phyloP scores from a whole-genome alignment of 2,329 filamentous ascomycete species.

The Ilyonectria sp. region DNA sequence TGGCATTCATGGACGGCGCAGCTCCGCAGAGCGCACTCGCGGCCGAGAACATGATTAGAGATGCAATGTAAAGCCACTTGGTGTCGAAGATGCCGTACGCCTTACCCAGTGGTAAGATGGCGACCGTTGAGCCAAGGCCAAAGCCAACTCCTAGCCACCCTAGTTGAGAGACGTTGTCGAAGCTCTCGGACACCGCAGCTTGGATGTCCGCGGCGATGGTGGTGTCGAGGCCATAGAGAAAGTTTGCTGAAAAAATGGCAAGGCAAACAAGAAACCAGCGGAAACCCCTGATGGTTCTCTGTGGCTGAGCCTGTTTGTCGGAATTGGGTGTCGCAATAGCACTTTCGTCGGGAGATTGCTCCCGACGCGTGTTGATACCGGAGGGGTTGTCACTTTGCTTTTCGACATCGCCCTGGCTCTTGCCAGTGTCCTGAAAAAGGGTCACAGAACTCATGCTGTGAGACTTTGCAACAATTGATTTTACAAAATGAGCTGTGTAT shows the following conservation, averaged over 20 bases:
- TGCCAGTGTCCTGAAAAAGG: not conserved
- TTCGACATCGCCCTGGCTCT: constrained; percentile 13
- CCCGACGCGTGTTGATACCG: not conserved
- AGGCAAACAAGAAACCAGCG: constrained; percentile 41
- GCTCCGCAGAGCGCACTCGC: constrained; percentile 58
- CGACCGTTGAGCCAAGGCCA: constrained; percentile 34
- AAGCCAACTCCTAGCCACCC: constrained; percentile 41
- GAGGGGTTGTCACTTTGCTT: constrained; percentile 7
- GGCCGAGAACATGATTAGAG: constrained; percentile 47
- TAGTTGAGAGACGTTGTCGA: constrained; percentile 39
- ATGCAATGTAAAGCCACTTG: constrained; percentile 57
- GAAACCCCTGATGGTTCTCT: constrained; percentile 33
- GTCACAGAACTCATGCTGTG: constrained; percentile 14
- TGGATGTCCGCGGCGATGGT: constrained; percentile 40
- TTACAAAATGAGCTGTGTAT: not conserved
- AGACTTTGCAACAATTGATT: not conserved
- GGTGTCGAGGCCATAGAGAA: constrained; percentile 42
- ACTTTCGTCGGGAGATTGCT: constrained; percentile 10
- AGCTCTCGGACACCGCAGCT: constrained; percentile 34
- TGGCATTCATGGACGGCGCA: constrained; percentile 58
- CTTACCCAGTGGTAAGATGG: constrained; percentile 40
- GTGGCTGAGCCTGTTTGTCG: constrained; percentile 15
- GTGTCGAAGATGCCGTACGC: constrained; percentile 55
- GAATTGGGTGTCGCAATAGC: not conserved
- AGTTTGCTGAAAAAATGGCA: constrained; percentile 38